Evolutionary conservation across 805 yeast genomes (phyloP).

Genomic region (Candida quercuum): DNA sequence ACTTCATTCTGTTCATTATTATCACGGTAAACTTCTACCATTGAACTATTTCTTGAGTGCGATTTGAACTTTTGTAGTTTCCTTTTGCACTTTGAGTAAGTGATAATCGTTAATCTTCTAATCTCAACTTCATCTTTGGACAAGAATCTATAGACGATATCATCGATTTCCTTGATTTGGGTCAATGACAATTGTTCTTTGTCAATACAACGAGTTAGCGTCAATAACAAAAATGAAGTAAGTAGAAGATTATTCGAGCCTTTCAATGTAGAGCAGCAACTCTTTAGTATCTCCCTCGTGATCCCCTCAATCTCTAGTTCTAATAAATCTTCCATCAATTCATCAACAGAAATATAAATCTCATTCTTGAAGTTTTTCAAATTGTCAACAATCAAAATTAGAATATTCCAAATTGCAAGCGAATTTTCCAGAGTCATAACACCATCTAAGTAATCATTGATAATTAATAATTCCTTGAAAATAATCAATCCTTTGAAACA

Average conservation of each 20-base stretch:
- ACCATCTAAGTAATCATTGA: constrained; percentile 11
- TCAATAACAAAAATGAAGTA: constrained; percentile 14
- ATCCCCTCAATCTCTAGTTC: constrained; percentile 2
- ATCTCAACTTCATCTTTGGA: constrained; percentile 21
- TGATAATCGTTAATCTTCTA: constrained; percentile 22
- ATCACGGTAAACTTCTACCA: constrained; percentile 8
- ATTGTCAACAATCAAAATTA: constrained; percentile 20
- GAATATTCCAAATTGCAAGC: constrained; percentile 15
- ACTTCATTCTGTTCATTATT: constrained; percentile 14
- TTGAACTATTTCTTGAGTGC: constrained; percentile 18
- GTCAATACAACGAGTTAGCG: constrained; percentile 18
- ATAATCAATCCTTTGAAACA: constrained; percentile 23
- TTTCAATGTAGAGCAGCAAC: constrained; percentile 11
- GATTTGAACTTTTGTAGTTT: constrained; percentile 14
- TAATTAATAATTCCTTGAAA: constrained; percentile 19
- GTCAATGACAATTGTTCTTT: constrained; percentile 8
- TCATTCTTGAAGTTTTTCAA: constrained; percentile 19
- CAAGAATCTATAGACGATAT: constrained; percentile 11
- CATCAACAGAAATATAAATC: constrained; percentile 21
- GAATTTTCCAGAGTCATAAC: constrained; percentile 6
- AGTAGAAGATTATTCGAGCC: constrained; percentile 4
- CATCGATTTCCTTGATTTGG: constrained; percentile 19
- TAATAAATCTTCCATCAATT: constrained; percentile 19
- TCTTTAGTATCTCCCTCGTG: constrained; percentile 9
- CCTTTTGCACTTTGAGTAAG: constrained; percentile 21